Percentiles rank a stretch among this genome's conserved stretches.
phyloP scores from a whole-genome alignment of 73 alveolate species.

The Paramecium biaurelia region DNA sequence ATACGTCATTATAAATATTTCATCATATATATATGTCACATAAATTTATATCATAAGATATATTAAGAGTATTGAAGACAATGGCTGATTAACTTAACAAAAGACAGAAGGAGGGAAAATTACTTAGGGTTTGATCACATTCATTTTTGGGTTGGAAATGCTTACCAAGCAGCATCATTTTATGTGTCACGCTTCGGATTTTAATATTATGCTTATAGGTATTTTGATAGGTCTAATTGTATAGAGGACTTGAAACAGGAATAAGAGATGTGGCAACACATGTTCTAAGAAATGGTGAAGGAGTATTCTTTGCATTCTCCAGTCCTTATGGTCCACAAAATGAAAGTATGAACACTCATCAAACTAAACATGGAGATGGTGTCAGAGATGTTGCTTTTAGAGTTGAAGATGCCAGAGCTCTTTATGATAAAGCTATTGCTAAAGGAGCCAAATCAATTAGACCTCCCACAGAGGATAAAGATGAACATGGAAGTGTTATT shows the following conservation, averaged over 20 bases:
- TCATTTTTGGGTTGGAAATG: conserved; percentile 85
- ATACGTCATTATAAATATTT: neutral
- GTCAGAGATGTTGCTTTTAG: conserved; percentile 86
- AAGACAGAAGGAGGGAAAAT: conserved; percentile 78
- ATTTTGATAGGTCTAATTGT: neutral
- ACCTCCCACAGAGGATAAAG: conserved; percentile 79
- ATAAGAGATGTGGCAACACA: conserved; percentile 69
- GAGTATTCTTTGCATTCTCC: conserved; percentile 73
- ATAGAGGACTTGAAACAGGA: conserved; percentile 64
- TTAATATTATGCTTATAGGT: conserved; percentile 60
- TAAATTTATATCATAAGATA: conserved; percentile 26
- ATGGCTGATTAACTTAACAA: conserved; percentile 7
- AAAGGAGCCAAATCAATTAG: conserved; percentile 82
- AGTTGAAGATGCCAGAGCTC: conserved; percentile 81
- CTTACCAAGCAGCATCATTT: conserved; percentile 88
- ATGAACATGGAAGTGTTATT: conserved; percentile 80
- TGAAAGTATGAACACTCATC: conserved; percentile 70
- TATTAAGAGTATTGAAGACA: neutral
- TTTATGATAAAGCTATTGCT: conserved; percentile 81
- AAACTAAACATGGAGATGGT: conserved; percentile 85
- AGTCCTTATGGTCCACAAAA: conserved; percentile 76
- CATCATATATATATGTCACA: conserved; percentile 12
- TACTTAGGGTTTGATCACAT: conserved; percentile 86
- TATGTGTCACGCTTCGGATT: conserved; percentile 81
- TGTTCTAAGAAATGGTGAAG: conserved; percentile 73